Base-by-base conservation (phyloP, 768 basidiomycete species). In the Boletus rex-veris region DNA sequence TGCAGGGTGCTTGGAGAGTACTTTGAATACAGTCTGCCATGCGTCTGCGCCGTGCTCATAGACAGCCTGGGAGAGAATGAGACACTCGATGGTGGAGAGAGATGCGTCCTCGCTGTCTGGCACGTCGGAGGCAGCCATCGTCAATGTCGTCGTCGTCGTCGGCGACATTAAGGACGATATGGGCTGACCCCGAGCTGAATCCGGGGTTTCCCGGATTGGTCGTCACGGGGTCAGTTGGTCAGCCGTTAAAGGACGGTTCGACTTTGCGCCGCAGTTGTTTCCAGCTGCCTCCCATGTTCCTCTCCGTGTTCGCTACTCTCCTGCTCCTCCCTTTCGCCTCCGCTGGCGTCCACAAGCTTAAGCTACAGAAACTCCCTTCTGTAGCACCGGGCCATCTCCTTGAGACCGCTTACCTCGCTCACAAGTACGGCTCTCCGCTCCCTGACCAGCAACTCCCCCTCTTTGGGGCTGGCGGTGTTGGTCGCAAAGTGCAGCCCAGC, bases 31-130 rank as follows among this genome's bases (percentile, higher is more conserved):
- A 7, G 77, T 69, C 35, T 76, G 63, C 93, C 93, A 94, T 5
- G 78, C 77, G 43, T 78, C 72, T 35, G 83, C 75, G 14, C 93
- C 92, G 52, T 86, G 76, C 65, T 94, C 90, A 71, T 90, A 90
- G 40, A 91, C 85, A 0, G 91, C 85, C 71, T 97, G 94, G 2
- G 92, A 83, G 45, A 96, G 79, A 28, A 97, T 72, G 46, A 97
- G 85, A 52, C 82, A 77, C 72, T 95, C 92, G 49, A 88, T 67
- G 45, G 71, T 77, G 58, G 62, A 61, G 36, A 69, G 67, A 8
- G 58, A 38, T 30, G 40, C 21, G 47, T 48, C 43, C 36, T 55
- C 59, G 50, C 31, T 37, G 59, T 51, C 47, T 31, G 48, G 48
- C 45, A 39, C 28, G 45, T 56, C 53, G 38, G 2, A 1, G 7